Percentiles rank a stretch among this genome's conserved stretches.
Evolutionary conservation across 495 filamentous ascomycete species (phyloP).

Genomic region (Penicillium cinerascens): DNA sequence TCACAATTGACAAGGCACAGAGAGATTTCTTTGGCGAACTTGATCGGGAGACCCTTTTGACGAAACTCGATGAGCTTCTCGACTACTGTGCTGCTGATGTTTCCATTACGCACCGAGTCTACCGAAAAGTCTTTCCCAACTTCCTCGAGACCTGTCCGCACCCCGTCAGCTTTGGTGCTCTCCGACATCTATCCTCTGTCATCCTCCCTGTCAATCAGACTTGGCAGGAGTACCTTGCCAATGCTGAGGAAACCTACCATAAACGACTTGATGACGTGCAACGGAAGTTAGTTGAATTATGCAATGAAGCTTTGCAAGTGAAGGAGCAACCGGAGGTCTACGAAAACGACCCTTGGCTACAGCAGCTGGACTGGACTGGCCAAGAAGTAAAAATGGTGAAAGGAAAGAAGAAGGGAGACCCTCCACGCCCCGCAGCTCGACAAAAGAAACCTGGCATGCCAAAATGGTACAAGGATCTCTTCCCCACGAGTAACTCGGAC

Average conservation of each 20-base stretch:
- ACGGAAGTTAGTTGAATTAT: constrained; percentile 65
- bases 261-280: constrained; percentile 71
- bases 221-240: constrained; percentile 79
- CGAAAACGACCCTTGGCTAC: constrained; percentile 79
- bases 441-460: constrained; percentile 96
- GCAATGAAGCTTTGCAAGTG: constrained; percentile 68
- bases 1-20: constrained; percentile 85
- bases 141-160: constrained; percentile 90
- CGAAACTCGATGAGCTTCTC: constrained; percentile 73
- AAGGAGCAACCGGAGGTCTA: constrained; percentile 67
- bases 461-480: constrained; percentile 92
- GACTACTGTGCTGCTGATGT: constrained; percentile 98
- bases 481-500: constrained; percentile 55
- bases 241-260: constrained; percentile 81
- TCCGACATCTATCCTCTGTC: constrained; percentile 86
- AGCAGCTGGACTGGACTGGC: constrained; percentile 91
- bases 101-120: constrained; percentile 86
- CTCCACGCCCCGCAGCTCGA: constrained; percentile 68
- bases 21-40: constrained; percentile 86
- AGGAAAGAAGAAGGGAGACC: constrained; percentile 79
- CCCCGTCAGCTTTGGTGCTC: constrained; percentile 92
- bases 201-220: constrained; percentile 85
- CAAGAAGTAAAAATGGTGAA: constrained; percentile 90
- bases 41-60: constrained; percentile 62
- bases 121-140: constrained; percentile 82